Conservation (phyloP, 768 basidiomycete genomes). For the Boletus bicolor region DNA sequence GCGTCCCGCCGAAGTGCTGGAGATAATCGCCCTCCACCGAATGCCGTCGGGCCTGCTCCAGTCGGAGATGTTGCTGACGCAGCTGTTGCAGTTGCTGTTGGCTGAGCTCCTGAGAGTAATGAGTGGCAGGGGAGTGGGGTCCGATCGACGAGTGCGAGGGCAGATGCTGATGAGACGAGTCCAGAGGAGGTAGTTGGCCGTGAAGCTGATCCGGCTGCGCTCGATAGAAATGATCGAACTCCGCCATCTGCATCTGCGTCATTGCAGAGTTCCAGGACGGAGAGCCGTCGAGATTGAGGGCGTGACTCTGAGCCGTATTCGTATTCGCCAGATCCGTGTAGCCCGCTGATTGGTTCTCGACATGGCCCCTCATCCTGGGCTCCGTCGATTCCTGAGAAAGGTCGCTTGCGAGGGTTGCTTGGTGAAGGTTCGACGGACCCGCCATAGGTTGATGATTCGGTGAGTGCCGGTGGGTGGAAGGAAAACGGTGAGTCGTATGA, state of each 20-base stretch:
- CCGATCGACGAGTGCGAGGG: slow-evolving; percentile 52
- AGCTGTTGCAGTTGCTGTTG: slow-evolving; percentile 42
- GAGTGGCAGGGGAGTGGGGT: slow-evolving; percentile 29
- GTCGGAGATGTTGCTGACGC: slow-evolving; percentile 35
- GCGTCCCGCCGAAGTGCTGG: slow-evolving; percentile 35
- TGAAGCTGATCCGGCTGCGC: slow-evolving; percentile 33
- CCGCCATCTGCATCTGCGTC: slow-evolving; percentile 49
- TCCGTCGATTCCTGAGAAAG: slow-evolving; percentile 56
- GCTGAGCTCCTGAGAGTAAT: slow-evolving; percentile 49
- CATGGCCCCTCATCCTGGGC: slow-evolving; percentile 39
- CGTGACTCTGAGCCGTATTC: slow-evolving; percentile 73
- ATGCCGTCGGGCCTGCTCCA: slow-evolving; percentile 32
- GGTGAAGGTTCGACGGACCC: slow-evolving; percentile 35
- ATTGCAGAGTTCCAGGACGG: slow-evolving; percentile 89
- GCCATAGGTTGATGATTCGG: slow-evolving; percentile 33
- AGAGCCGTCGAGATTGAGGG: slow-evolving; percentile 75
- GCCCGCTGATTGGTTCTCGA: slow-evolving; percentile 33
- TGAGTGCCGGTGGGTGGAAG: slow-evolving; percentile 65
- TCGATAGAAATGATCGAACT: slow-evolving; percentile 46
- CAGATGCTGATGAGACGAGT: slow-evolving; percentile 45
- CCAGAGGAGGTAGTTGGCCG: slow-evolving; percentile 45
- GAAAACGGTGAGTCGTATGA: slow-evolving; percentile 70
- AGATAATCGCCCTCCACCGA: slow-evolving; percentile 38
- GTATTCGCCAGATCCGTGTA: slow-evolving; percentile 42
- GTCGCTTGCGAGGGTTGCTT: slow-evolving; percentile 58